phyloP scores from a whole-genome alignment of 2,329 filamentous ascomycete species.

The Neonectria magnoliae region DNA sequence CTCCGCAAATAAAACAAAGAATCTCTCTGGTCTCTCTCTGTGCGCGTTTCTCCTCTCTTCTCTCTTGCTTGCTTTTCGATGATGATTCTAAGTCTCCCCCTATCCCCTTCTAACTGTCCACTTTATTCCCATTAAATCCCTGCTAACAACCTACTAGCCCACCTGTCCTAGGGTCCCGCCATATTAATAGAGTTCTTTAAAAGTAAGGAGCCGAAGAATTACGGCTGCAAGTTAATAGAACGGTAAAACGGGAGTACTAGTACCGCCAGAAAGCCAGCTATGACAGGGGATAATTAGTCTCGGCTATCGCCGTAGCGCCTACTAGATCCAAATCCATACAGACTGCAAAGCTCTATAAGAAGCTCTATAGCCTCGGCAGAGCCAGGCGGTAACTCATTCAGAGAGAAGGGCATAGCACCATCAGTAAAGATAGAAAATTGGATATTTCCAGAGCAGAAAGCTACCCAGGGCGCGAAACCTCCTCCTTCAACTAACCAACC shows the following conservation, averaged over 20 bases:
- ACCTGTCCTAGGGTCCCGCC: no score
- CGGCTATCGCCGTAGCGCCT: no score
- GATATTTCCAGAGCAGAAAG: conserved; percentile 4
- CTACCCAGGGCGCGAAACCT: conserved; percentile 14
- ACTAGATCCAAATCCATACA: conserved; percentile 8
- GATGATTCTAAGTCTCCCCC: no score
- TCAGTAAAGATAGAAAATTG: conserved; percentile 3
- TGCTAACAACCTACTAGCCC: no score
- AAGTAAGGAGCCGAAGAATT: conserved; percentile 1
- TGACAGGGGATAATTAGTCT: conserved; percentile 3
- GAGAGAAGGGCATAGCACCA: neutral
- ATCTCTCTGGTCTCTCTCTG: no score
- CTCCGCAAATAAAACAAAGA: no score
- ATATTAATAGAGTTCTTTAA: neutral
- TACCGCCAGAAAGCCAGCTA: conserved; percentile 9
- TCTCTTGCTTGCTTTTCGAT: no score
- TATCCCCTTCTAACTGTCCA: no score
- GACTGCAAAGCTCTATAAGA: conserved; percentile 9
- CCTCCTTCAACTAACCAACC: conserved; percentile 9
- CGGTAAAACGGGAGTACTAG: conserved; percentile 14
- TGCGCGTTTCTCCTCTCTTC: no score
- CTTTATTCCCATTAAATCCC: no score
- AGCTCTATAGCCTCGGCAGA: conserved; percentile 13
- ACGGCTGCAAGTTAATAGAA: neutral
- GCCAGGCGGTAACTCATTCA: neutral